These are phyloP conservation scores for Telopea speciosissima DNA, from an alignment of 177 flowering plant species.

Conservation along the genomic window DNA sequence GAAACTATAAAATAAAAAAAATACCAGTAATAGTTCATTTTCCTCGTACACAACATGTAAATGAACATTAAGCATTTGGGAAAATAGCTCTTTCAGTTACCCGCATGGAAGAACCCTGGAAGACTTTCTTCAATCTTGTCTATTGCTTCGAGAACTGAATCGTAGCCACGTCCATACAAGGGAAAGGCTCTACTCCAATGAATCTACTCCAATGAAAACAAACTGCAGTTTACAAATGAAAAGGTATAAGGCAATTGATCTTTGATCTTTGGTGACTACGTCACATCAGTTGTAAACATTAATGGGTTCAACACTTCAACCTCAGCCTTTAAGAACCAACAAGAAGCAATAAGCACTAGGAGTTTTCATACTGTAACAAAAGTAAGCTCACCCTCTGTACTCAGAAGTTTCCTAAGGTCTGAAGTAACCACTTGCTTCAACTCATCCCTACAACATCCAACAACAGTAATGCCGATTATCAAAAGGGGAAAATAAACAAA, in stretches of 20 bases:
- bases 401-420: conserved; percentile 68
- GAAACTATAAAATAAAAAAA: background rate
- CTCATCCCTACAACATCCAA: conserved; percentile 45
- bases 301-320: background rate
- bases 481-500: too few species aligned
- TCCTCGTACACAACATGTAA: background rate
- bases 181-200: conserved; percentile 94
- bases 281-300: background rate
- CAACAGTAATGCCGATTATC: too few species aligned
- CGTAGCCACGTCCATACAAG: conserved; percentile 61
- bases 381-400: conserved; percentile 78
- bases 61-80: too few species aligned
- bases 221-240: conserved; percentile 34
- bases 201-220: conserved; percentile 74
- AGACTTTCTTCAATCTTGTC: too few species aligned
- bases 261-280: too few species aligned
- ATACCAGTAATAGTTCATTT: too few species aligned
- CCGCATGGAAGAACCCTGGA: too few species aligned
- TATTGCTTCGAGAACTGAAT: conserved; percentile 34
- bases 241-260: too few species aligned
- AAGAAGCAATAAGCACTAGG: background rate
- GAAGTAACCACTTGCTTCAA: conserved; percentile 65
- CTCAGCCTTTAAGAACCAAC: background rate
- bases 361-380: conserved; percentile 52
- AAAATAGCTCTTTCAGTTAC: too few species aligned